Evolutionary conservation across 495 filamentous ascomycete genomes (phyloP).

Genomic region (Sabuloglossum arenarium): DNA sequence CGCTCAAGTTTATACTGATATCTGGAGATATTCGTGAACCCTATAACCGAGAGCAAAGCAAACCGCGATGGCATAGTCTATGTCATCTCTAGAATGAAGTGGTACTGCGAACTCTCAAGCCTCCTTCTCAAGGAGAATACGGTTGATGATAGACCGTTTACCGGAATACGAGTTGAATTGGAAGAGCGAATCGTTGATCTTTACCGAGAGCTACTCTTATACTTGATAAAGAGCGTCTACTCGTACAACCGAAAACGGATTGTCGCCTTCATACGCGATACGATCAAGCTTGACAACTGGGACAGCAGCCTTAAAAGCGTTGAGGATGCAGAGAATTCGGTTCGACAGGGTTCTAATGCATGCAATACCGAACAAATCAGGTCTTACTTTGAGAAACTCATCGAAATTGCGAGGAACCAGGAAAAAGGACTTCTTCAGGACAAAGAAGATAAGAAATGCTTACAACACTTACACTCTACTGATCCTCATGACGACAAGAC

Average conservation of each 20-base stretch:
- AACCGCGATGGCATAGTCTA: conserved; percentile 4
- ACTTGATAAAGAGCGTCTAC: neutral
- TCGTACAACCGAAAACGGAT: neutral
- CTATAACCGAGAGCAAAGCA: neutral
- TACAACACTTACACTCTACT: conserved; percentile 12
- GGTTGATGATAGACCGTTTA: neutral
- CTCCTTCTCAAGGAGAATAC: neutral
- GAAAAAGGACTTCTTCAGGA: no score
- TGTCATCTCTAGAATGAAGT: neutral
- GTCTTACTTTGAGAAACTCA: neutral
- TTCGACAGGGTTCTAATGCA: neutral
- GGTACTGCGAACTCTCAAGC: neutral
- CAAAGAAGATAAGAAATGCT: conserved; percentile 9
- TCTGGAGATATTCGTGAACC: conserved; percentile 3
- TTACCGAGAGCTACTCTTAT: neutral
- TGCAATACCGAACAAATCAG: neutral
- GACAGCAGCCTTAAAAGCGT: neutral
- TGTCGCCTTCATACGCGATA: neutral
- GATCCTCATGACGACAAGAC: conserved; percentile 18
- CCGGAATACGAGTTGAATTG: neutral
- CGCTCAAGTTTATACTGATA: neutral
- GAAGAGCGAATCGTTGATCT: neutral
- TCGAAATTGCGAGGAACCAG: neutral
- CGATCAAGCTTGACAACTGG: neutral
- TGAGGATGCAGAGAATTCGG: neutral